phyloP scores from a whole-genome alignment of 1,139 yeast species.

The Yamadazyma dushanensis region DNA sequence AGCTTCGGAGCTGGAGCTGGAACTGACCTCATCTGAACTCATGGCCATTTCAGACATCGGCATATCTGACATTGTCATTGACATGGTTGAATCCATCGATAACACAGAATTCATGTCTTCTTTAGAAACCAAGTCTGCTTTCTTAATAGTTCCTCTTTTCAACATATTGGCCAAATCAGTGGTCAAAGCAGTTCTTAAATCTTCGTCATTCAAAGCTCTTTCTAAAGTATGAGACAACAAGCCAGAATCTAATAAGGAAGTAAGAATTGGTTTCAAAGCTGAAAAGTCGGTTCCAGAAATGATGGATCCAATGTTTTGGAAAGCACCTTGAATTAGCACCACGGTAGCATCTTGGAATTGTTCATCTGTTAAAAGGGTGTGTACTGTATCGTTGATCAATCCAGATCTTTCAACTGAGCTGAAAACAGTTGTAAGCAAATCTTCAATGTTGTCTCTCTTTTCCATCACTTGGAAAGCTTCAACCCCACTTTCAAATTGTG shows the following conservation, averaged over 20 bases:
- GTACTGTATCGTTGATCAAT: slow-evolving; percentile 27
- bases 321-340: slow-evolving; percentile 25
- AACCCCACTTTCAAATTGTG: slow-evolving; percentile 12
- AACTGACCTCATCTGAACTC: not conserved
- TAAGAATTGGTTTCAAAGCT: slow-evolving; percentile 23
- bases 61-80: slow-evolving; percentile 5
- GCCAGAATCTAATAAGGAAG: slow-evolving; percentile 26
- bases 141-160: slow-evolving; percentile 14
- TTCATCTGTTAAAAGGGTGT: slow-evolving; percentile 26
- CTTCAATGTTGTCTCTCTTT: slow-evolving; percentile 36
- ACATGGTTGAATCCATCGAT: slow-evolving; percentile 9
- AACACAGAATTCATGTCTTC: slow-evolving; percentile 13
- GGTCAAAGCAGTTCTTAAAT: slow-evolving; percentile 25
- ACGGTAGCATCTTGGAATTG: slow-evolving; percentile 30
- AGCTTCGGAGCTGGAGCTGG: not conserved
- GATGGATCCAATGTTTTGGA: slow-evolving; percentile 24
- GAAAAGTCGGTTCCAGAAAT: slow-evolving; percentile 18
- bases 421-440: slow-evolving; percentile 33
- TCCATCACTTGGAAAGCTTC: slow-evolving; percentile 11
- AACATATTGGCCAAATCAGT: slow-evolving; percentile 22
- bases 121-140: slow-evolving; percentile 19
- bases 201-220: slow-evolving; percentile 27
- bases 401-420: slow-evolving; percentile 31
- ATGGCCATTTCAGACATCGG: not conserved
- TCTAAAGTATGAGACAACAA: slow-evolving; percentile 26